Evolutionary conservation across 2,329 filamentous ascomycete genomes (phyloP).

Genomic region (Paecilomyces niveus): DNA sequence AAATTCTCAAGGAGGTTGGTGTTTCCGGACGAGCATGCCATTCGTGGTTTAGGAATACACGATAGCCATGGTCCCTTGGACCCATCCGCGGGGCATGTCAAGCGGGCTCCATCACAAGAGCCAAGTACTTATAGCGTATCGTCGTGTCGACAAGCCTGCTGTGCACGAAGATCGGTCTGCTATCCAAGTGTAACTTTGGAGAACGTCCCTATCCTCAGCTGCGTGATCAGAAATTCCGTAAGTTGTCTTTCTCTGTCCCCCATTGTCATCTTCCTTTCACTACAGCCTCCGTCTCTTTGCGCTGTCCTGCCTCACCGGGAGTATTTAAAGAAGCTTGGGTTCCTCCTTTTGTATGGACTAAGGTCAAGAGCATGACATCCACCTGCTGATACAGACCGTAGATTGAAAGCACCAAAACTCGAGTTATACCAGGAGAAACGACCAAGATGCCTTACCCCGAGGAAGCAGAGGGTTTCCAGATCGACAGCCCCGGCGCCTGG

Average conservation of each 20-base stretch:
- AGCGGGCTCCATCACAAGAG: background rate
- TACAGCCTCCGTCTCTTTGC: background rate
- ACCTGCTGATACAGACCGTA: background rate
- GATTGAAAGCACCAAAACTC: background rate
- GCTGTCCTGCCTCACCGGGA: background rate
- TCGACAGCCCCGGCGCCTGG: constrained; percentile 61
- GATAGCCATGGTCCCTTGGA: background rate
- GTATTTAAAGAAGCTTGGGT: background rate
- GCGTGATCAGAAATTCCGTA: background rate
- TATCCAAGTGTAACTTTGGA: background rate
- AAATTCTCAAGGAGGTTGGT: background rate
- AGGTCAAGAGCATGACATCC: background rate
- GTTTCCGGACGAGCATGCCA: background rate
- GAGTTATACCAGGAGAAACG: constrained; percentile 3
- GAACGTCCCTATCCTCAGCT: background rate
- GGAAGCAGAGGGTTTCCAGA: constrained; percentile 40
- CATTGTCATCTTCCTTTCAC: background rate
- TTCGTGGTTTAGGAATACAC: background rate
- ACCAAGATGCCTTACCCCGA: constrained; percentile 39
- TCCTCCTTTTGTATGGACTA: background rate
- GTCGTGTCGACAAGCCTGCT: background rate
- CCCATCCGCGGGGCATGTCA: background rate
- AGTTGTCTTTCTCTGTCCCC: background rate
- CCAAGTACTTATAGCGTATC: background rate
- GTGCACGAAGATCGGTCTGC: background rate